Base-by-base conservation (phyloP, 441 rosid species). In the Pelargonium cotyledonis region DNA sequence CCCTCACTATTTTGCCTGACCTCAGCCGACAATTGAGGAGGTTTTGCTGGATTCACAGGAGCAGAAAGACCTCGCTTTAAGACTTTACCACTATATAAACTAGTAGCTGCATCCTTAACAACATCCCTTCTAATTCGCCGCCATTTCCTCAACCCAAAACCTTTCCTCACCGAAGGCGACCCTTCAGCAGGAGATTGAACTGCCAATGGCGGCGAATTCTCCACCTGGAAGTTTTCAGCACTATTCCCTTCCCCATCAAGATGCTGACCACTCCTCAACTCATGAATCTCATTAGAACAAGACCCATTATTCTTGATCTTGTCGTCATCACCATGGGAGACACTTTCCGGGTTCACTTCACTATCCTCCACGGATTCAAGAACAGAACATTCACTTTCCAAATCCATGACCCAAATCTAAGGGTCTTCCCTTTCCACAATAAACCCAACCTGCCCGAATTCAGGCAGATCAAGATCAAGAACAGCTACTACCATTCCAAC, bases 71-170 rank as follows among this genome's bases (percentile, higher is more conserved):
- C 89, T 53, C 95, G 82, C 71, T 90, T 92, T 79, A 87, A 71
- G 65, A 67, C 44, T 72, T 81, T 85, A 78, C 80, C 68, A 49
- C 41, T 67, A 58, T 89, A 91, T 23, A 66, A 40, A 63, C 57
- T 63, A n/a, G 74, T 63, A 64, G 70, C 71, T 63, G 69, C 77
- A 65, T 89, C 89, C 77, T 82, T 83, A 62, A 77, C 79, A 73
- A 78, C 58, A 64, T 79, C 85, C 77, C 96, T 82, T 77, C 71
- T 84, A 58, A 77, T 77, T 60, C 95, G 83, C 80, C 81, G 80
- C 97, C 96, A 88, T 78, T 86, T 87, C 82, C 75, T 87, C 84
- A 88, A 75, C 15, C 97, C 95, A 75, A 72, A 76, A 4, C 94
- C 92, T 69, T 84, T 89, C 6, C 70, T n/a, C 0, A 80, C 19